A percentile compares a stretch with the other conserved stretches of the same genome.
Conservation (phyloP, 805 yeast genomes). For the Candida ipomoeae region DNA sequence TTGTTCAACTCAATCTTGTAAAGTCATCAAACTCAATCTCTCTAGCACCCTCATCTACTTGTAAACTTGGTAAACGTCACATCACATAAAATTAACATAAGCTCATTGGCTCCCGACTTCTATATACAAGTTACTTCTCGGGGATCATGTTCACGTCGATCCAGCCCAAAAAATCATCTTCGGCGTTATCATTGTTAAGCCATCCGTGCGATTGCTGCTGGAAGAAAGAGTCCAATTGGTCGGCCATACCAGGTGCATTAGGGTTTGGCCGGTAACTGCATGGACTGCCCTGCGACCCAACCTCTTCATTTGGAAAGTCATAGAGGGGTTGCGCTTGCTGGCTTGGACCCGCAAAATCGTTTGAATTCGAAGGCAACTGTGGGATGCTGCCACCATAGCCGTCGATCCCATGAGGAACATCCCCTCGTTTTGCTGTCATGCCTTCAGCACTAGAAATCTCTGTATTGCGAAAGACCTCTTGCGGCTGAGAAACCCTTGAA, state of each 20-base stretch:
- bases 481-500: not conserved
- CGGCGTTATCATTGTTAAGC: slow-evolving; percentile 61
- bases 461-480: not conserved
- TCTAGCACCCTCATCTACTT: too few species aligned
- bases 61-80: slow-evolving; percentile 4
- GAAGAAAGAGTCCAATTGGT: slow-evolving; percentile 55
- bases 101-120: not conserved
- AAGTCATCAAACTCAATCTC: too few species aligned
- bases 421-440: not conserved
- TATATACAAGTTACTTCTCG: slow-evolving; percentile 9
- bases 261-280: slow-evolving; percentile 5
- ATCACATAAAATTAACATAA: slow-evolving; percentile 1
- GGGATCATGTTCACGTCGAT: slow-evolving; percentile 61
- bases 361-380: not conserved
- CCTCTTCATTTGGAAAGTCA: slow-evolving; percentile 7
- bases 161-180: slow-evolving; percentile 93
- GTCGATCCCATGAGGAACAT: slow-evolving; percentile 1
- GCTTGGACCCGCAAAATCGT: not conserved
- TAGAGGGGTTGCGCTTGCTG: not conserved
- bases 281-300: slow-evolving; percentile 6
- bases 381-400: not conserved
- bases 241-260: slow-evolving; percentile 19
- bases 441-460: not conserved
- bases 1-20: too few species aligned
- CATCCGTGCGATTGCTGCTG: slow-evolving; percentile 83